Conservation (phyloP, 2,329 filamentous ascomycete species). For the Neopestalotiopsis sp. region DNA sequence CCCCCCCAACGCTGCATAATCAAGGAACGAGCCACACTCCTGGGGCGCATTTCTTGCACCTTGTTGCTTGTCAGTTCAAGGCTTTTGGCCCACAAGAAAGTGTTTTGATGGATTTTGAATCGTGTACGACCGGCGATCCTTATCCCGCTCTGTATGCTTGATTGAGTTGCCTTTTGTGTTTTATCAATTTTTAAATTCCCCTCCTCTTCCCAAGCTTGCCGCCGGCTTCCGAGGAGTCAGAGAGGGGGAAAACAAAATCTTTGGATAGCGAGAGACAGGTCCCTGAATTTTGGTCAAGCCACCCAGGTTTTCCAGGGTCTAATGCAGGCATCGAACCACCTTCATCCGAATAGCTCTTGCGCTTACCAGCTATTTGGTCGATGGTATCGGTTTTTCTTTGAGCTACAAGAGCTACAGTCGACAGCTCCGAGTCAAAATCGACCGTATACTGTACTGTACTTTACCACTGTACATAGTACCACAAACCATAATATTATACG, state of each 20-base stretch:
- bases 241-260: too few relatives aligned
- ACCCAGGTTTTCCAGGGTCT: background rate
- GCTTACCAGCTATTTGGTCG: background rate
- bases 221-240: too few relatives aligned
- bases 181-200: background rate
- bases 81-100: background rate
- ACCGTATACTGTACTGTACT: too few relatives aligned
- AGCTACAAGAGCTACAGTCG: background rate
- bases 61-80: background rate
- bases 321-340: conserved; percentile 8
- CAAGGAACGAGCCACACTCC: conserved; percentile 2
- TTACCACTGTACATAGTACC: too few relatives aligned
- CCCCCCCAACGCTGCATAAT: background rate
- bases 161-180: background rate
- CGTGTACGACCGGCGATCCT: background rate
- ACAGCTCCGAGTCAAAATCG: too few relatives aligned
- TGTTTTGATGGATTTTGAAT: background rate
- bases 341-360: background rate
- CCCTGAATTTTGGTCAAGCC: background rate
- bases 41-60: background rate
- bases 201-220: background rate
- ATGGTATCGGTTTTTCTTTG: background rate
- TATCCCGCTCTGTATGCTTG: background rate
- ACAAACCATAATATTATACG: too few relatives aligned
- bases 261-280: background rate